phyloP scores from a whole-genome alignment of 1,284 basidiomycete genomes.

The Inonotus obliquus region DNA sequence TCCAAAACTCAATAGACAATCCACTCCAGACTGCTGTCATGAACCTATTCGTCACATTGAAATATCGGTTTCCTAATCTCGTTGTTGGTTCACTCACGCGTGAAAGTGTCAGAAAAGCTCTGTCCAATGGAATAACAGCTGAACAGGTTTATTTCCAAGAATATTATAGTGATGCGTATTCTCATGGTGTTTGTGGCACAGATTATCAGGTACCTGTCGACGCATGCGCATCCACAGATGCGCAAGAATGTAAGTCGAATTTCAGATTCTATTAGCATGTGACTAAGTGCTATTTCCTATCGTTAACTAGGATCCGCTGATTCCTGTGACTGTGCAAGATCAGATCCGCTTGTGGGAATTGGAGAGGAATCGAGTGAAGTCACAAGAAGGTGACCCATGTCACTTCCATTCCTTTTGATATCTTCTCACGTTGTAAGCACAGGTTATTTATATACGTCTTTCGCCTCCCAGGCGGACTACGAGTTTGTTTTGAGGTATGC shows the following conservation, averaged over 20 bases:
- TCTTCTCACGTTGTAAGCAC: conserved; percentile 11
- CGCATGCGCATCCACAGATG: conserved; percentile 98
- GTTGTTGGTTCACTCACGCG: conserved; percentile 94
- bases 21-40: conserved; percentile 95
- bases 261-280: background rate
- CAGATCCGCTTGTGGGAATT: conserved; percentile 98
- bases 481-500: conserved; percentile 86
- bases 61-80: conserved; percentile 93
- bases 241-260: conserved; percentile 72
- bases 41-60: conserved; percentile 90
- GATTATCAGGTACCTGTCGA: conserved; percentile 94
- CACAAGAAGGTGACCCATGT: conserved; percentile 66
- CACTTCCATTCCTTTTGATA: conserved; percentile 23
- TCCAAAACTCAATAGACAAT: conserved; percentile 57
- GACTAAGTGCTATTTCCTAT: background rate
- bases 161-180: background rate
- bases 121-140: conserved; percentile 93
- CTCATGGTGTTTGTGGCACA: conserved; percentile 29
- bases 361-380: conserved; percentile 89
- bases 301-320: conserved; percentile 66
- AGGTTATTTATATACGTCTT: conserved; percentile 88
- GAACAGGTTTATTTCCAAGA: conserved; percentile 68
- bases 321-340: conserved; percentile 96
- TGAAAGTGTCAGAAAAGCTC: conserved; percentile 91
- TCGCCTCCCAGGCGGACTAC: conserved; percentile 83